phyloP scores from a whole-genome alignment of 2,329 filamentous ascomycete genomes.

The Scedosporium apiospermum region DNA sequence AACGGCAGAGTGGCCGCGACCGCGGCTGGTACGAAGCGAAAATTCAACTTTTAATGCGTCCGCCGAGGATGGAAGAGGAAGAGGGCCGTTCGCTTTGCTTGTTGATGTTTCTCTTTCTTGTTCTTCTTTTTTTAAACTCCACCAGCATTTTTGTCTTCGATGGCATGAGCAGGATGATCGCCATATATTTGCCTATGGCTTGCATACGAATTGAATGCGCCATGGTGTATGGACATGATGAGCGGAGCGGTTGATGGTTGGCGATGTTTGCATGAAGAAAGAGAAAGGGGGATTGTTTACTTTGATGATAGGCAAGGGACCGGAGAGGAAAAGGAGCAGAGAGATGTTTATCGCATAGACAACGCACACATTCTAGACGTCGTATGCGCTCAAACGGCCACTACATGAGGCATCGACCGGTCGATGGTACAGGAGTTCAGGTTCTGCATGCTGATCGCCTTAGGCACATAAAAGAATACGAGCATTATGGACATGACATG shows the following conservation, averaged over 20 bases:
- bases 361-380: neutral
- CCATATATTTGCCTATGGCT: too few species aligned
- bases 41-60: neutral
- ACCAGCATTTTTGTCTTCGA: too few species aligned
- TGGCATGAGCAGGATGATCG: too few species aligned
- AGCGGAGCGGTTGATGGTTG: too few species aligned
- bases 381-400: neutral
- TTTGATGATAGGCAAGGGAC: neutral
- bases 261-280: neutral
- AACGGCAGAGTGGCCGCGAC: neutral
- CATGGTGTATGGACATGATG: too few species aligned
- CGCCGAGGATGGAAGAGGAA: too few species aligned
- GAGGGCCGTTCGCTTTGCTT: too few species aligned
- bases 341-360: slow-evolving; percentile 5
- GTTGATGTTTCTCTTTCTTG: too few species aligned
- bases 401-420: neutral
- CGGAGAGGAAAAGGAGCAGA: slow-evolving; percentile 1
- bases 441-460: neutral
- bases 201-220: too few species aligned
- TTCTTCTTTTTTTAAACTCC: too few species aligned
- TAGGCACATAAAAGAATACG: neutral
- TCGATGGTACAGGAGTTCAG: neutral
- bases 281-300: neutral
- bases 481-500: neutral
- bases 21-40: neutral